Evolutionary conservation across 768 basidiomycete species (phyloP).

Genomic region (Hebeloma cylindrosporum): DNA sequence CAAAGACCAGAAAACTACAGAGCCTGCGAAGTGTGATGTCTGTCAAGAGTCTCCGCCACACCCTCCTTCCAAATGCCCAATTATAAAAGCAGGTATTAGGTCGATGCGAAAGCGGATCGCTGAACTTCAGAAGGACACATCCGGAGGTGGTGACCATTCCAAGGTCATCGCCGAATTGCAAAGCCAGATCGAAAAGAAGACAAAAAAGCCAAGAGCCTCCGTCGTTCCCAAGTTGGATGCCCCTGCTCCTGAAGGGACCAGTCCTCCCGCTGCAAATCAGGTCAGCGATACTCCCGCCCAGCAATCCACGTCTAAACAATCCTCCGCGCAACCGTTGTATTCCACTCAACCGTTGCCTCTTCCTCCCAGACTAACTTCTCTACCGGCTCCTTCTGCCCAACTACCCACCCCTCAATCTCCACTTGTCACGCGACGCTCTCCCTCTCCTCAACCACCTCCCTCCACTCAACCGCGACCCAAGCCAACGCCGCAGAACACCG

Average conservation of each 20-base stretch:
- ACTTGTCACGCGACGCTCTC: not conserved
- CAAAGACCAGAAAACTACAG: not conserved
- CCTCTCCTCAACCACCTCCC: constrained; percentile 4
- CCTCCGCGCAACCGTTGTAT: no score
- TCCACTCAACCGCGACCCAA: constrained; percentile 4
- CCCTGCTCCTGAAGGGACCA: not conserved
- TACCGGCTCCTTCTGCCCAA: constrained; percentile 4
- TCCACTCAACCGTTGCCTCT: no score
- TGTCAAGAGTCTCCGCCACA: constrained; percentile 48
- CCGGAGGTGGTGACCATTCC: constrained; percentile 22
- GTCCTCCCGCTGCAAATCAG: not conserved
- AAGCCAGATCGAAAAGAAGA: constrained; percentile 29
- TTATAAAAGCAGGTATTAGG: constrained; percentile 42
- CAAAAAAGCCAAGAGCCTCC: constrained; percentile 16
- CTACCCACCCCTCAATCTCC: not conserved
- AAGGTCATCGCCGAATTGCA: constrained; percentile 44
- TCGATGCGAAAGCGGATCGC: constrained; percentile 46
- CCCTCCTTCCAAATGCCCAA: constrained; percentile 48
- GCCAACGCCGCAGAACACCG: constrained; percentile 4
- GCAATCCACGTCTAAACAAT: no score
- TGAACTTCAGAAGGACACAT: constrained; percentile 33
- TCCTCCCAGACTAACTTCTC: no score
- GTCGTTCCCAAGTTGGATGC: constrained; percentile 11
- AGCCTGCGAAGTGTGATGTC: constrained; percentile 34
- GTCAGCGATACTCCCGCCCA: no score